Percentiles rank a stretch among this genome's conserved stretches.
Conservation (phyloP, 2,329 filamentous ascomycete species). For the Septoria petroselini region DNA sequence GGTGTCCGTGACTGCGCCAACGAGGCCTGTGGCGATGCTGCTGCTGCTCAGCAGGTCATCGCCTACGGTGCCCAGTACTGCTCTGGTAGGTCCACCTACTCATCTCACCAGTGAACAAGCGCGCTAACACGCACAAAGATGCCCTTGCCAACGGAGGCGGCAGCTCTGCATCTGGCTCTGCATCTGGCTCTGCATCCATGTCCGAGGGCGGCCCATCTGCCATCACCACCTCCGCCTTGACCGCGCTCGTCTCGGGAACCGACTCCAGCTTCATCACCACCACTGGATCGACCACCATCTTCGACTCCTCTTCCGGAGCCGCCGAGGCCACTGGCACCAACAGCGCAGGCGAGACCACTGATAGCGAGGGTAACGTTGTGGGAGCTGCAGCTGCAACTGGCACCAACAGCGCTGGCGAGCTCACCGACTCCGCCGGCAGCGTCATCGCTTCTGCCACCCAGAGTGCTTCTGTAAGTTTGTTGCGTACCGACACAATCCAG, state of each 20-base stretch:
- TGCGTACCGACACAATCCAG: not conserved
- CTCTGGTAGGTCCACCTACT: conserved; percentile 24
- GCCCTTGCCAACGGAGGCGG: conserved; percentile 19
- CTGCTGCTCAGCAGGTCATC: conserved; percentile 34
- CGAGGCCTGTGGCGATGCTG: conserved; percentile 33
- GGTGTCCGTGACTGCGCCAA: conserved; percentile 42
- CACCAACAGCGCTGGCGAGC: conserved; percentile 5
- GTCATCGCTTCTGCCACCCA: conserved; percentile 20
- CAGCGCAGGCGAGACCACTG: conserved; percentile 12
- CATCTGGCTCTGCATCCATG: not conserved
- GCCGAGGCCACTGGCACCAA: conserved; percentile 10
- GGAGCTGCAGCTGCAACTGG: conserved; percentile 20
- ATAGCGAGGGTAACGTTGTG: conserved; percentile 15
- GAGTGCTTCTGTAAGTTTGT: conserved; percentile 18
- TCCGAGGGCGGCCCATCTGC: conserved; percentile 13
- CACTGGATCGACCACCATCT: conserved; percentile 39
- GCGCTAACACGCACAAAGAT: conserved; percentile 13
- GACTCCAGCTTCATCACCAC: conserved; percentile 35
- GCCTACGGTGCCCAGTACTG: conserved; percentile 38
- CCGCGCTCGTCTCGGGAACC: conserved; percentile 32
- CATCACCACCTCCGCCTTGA: conserved; percentile 36
- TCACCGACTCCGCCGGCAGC: conserved; percentile 13
- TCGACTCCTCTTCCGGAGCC: conserved; percentile 9
- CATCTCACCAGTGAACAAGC: not conserved
- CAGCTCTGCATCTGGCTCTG: conserved; percentile 11